These are phyloP conservation scores for Citrus hindsii DNA, from an alignment of 345 rosid species.

Conservation along the genomic window DNA sequence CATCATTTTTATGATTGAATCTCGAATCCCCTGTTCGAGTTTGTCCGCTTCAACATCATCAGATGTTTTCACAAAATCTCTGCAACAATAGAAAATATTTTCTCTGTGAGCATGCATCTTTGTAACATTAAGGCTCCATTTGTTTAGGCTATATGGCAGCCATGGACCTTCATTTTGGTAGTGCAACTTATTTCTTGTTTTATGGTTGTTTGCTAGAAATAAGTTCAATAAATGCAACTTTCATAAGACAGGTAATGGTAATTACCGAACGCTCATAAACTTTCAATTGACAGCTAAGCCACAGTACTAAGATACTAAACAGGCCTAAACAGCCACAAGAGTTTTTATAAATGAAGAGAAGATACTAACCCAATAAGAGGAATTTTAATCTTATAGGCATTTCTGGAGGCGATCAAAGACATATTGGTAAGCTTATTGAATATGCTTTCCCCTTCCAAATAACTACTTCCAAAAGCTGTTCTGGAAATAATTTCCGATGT, in stretches of 20 bases:
- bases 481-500: constrained; percentile 33
- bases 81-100: constrained; percentile 4
- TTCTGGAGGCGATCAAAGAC: constrained; percentile 9
- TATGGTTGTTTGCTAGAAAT: too few species aligned
- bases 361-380: constrained; percentile 29
- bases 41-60: constrained; percentile 14
- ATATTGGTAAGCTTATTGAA: constrained; percentile 33
- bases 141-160: too few species aligned
- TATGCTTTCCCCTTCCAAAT: constrained; percentile 36
- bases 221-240: too few species aligned
- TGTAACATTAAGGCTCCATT: too few species aligned
- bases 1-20: constrained; percentile 16
- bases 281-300: too few species aligned
- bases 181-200: too few species aligned
- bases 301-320: too few species aligned
- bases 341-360: neutral
- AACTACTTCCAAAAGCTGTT: constrained; percentile 51
- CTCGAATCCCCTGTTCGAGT: constrained; percentile 9
- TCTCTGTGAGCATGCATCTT: too few species aligned
- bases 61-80: constrained; percentile 11
- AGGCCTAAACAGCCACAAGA: too few species aligned
- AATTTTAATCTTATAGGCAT: constrained; percentile 12
- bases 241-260: too few species aligned
- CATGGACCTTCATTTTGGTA: too few species aligned
- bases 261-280: too few species aligned